phyloP scores from a whole-genome alignment of 306 rosid genomes.

The Sphenostylis stenocarpa region DNA sequence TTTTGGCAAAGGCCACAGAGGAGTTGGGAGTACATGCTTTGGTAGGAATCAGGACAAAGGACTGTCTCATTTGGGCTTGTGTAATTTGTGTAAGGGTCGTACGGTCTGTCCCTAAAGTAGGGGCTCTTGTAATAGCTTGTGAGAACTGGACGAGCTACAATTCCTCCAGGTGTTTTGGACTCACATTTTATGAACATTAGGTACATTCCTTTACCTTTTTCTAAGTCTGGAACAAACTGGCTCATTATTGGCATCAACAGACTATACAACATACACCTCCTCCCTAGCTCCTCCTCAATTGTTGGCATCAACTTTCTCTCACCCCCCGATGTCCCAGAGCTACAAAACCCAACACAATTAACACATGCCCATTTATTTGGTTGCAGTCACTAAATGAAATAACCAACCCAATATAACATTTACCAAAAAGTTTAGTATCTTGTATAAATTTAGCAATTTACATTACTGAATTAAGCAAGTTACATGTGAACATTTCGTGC shows the following conservation, averaged over 20 bases:
- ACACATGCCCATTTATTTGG: constrained; percentile 8
- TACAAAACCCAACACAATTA: constrained; percentile 26
- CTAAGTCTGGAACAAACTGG: constrained; percentile 58
- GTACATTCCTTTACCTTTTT: constrained; percentile 95
- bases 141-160: constrained; percentile 77
- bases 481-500: too few species aligned
- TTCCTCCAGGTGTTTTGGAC: constrained; percentile 75
- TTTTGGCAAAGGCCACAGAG: constrained; percentile 79
- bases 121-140: constrained; percentile 82
- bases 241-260: constrained; percentile 81
- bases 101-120: constrained; percentile 59
- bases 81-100: constrained; percentile 82
- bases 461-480: too few species aligned
- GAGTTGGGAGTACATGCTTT: constrained; percentile 88
- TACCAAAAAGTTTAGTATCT: too few species aligned
- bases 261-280: constrained; percentile 62
- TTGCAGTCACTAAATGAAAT: not conserved
- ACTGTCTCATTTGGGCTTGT: constrained; percentile 86
- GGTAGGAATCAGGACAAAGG: constrained; percentile 82
- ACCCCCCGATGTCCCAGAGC: constrained; percentile 96
- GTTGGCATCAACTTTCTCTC: constrained; percentile 95
- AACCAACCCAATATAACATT: too few species aligned
- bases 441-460: too few species aligned
- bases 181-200: constrained; percentile 80
- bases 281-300: constrained; percentile 65